Conservation (phyloP, 306 rosid genomes). For the Heteromeles arbutifolia region DNA sequence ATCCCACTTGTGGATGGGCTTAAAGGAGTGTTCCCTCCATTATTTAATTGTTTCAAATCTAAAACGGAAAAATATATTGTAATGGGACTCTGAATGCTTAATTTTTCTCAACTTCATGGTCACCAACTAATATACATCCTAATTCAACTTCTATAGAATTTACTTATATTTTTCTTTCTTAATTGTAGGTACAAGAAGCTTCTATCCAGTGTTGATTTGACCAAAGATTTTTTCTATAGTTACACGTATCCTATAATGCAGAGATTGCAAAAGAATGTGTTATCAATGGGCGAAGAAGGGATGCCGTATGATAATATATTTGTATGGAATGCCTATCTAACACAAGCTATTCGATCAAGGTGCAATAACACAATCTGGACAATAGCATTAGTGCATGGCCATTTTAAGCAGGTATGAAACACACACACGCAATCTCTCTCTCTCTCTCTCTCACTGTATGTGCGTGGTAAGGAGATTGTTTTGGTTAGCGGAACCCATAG, state of each 20-base stretch:
- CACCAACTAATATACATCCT: not conserved
- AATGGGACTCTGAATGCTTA: not conserved
- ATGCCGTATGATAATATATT: slow-evolving; percentile 82
- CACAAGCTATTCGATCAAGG: slow-evolving; percentile 77
- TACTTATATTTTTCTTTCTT: slow-evolving; percentile 1
- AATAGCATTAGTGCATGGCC: slow-evolving; percentile 90
- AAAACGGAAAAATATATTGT: not conserved
- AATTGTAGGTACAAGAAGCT: slow-evolving; percentile 80
- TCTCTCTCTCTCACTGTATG: not conserved
- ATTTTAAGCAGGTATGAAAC: slow-evolving; percentile 76
- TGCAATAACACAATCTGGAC: slow-evolving; percentile 92
- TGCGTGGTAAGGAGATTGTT: not conserved
- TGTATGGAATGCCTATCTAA: slow-evolving; percentile 94
- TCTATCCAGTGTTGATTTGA: slow-evolving; percentile 82
- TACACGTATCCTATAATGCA: slow-evolving; percentile 96
- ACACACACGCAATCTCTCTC: not conserved
- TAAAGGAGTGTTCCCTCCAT: not conserved
- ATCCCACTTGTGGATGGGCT: not conserved
- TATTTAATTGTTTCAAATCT: not conserved
- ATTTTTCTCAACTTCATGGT: not conserved
- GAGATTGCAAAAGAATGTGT: slow-evolving; percentile 75
- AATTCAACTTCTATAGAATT: not conserved
- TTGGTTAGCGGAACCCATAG: not conserved
- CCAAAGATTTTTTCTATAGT: slow-evolving; percentile 92
- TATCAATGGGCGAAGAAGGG: slow-evolving; percentile 43